These are phyloP conservation scores for Neurospora tetrasperma DNA, from an alignment of 495 filamentous ascomycete genomes.

Conservation along the genomic window DNA sequence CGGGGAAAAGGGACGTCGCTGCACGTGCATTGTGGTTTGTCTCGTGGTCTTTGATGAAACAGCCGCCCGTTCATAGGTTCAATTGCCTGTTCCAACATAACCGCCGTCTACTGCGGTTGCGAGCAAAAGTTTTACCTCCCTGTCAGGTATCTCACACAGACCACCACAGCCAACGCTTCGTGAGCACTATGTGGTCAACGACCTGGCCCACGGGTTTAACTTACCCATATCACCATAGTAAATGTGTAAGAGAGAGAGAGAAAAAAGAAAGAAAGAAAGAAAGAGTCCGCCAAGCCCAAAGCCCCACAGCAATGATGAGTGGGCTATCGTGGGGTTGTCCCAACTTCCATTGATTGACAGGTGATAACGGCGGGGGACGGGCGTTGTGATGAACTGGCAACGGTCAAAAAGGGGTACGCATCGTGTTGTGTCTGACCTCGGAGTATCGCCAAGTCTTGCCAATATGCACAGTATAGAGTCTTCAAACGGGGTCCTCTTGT, in stretches of 20 bases:
- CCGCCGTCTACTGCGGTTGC: too few species aligned
- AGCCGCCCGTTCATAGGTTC: neutral
- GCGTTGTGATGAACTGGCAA: neutral
- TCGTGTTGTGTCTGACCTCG: neutral
- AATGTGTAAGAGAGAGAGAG: neutral
- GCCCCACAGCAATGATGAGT: neutral
- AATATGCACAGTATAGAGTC: neutral
- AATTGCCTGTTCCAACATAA: neutral
- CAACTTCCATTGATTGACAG: neutral
- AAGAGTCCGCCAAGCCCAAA: neutral
- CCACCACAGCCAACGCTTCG: too few species aligned
- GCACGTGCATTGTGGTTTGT: neutral
- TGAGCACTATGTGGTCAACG: too few species aligned
- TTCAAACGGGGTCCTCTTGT: neutral
- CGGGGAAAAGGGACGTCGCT: neutral
- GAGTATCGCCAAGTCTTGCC: neutral
- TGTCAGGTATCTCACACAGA: too few species aligned
- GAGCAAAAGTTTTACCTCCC: too few species aligned
- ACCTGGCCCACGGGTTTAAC: too few species aligned
- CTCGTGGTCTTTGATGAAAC: neutral
- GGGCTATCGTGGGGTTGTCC: neutral
- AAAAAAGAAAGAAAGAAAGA: neutral
- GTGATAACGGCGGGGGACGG: neutral
- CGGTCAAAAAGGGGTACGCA: neutral
- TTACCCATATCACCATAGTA: too few species aligned